Base-by-base conservation (phyloP, 306 rosid species). In the Canavalia ensiformis region DNA sequence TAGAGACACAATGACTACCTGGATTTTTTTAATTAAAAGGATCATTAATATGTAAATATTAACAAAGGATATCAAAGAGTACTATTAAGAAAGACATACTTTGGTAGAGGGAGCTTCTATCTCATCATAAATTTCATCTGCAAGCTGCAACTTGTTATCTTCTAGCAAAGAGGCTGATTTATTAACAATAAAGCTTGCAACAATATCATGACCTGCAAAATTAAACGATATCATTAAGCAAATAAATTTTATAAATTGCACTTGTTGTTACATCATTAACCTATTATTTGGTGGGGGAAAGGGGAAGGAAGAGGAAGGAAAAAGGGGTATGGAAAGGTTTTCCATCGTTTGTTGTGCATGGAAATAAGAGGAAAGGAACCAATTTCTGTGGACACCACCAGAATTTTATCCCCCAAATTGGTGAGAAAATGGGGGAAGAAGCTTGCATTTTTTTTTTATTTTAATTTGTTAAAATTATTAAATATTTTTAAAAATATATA, bases 1-100 rank as follows among this genome's bases (percentile, higher is more conserved):
- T 41, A 94, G 85, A 88, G 88, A 88, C 69, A 90, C 85, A 68
- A 92, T 77, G 42, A 56, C 88, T 81, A 94, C 97, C 97, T 94
- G 92, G 56, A 76, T 51, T 80, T 76, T 73, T 81, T 57, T 33
- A 46, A 59, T 55, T 82, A 72, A 69, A 68, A 37, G 6, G 33
- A 58, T 10, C 35, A 63, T 85, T 56, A 82, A 72, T 55, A 62
- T 34, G 44, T 28, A 68, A 12, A 68, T 76, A 80, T 6, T 76
- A 70, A 47, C 42, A 73, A 45, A 68, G 37, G 64, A 31, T 4
- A 42, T 44, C 10, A 56, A 71, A 76, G 45, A 64, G 81, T 86
- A 62, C 9, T 59, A 72, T 50, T 0, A 10, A 68, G 77, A 79
- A 77, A 66, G 75, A 49, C 52, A 73, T 89, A 94, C 98, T 63